phyloP scores from a whole-genome alignment of 495 filamentous ascomycete species.

The Xylaria grammica region DNA sequence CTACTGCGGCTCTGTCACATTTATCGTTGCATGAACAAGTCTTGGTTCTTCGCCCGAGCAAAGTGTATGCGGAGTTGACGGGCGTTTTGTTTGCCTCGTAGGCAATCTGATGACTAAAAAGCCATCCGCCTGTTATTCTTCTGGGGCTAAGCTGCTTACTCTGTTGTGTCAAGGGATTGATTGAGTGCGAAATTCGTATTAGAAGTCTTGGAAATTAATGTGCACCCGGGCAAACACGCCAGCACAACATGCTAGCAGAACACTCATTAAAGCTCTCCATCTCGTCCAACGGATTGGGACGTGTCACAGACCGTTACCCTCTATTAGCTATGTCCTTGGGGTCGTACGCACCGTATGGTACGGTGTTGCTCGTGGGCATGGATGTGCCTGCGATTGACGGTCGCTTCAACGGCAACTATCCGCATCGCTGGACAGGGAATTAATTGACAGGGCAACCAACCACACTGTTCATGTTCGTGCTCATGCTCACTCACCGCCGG shows the following conservation, averaged over 20 bases:
- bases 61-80: not conserved
- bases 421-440: constrained; percentile 16
- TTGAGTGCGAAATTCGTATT: not conserved
- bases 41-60: constrained; percentile 15
- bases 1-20: constrained; percentile 23
- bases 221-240: too few relatives aligned
- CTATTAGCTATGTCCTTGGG: not conserved
- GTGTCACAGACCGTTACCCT: constrained; percentile 4
- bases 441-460: constrained; percentile 3
- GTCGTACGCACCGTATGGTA: not conserved
- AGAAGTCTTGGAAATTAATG: constrained; percentile 2
- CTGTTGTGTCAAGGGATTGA: not conserved
- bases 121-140: not conserved
- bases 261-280: not conserved
- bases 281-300: not conserved
- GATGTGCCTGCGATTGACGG: constrained; percentile 15
- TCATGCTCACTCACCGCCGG: constrained; percentile 14
- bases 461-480: too few relatives aligned
- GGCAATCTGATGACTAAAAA: constrained; percentile 2
- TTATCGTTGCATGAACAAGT: constrained; percentile 5
- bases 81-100: not conserved
- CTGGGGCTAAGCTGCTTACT: constrained; percentile 2
- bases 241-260: too few relatives aligned
- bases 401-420: constrained; percentile 14
- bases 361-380: not conserved